Conservation (phyloP, 331 rosid species). For the Phaseolus coccineus region DNA sequence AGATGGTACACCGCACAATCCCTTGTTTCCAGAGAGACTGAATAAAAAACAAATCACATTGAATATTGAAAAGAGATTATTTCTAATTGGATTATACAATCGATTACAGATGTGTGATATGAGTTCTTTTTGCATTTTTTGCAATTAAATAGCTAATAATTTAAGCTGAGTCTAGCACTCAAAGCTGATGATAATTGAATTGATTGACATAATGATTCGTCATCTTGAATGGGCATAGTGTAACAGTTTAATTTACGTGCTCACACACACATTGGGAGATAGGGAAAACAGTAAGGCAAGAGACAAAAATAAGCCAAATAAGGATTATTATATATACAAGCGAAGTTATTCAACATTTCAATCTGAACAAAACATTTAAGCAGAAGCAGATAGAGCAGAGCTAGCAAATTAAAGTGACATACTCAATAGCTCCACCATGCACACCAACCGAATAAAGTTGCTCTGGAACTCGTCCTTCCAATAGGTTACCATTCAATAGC, state of each 20-base stretch:
- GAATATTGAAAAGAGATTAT: conserved; percentile 22
- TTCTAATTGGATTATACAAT: conserved; percentile 21
- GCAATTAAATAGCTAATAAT: conserved; percentile 28
- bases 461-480: conserved; percentile 93
- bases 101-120: not conserved
- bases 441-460: conserved; percentile 90
- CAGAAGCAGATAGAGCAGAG: conserved; percentile 39
- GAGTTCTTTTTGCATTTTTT: conserved; percentile 9
- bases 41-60: conserved; percentile 41
- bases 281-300: not conserved
- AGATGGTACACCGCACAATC: conserved; percentile 81
- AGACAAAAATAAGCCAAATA: not conserved
- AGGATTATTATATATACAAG: conserved; percentile 15
- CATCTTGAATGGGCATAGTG: not conserved
- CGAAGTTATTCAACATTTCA: conserved; percentile 14
- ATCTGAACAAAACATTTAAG: conserved; percentile 25
- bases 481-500: conserved; percentile 78
- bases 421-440: conserved; percentile 97
- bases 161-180: conserved; percentile 11
- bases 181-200: conserved; percentile 8
- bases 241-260: conserved; percentile 9
- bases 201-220: not conserved
- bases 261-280: not conserved
- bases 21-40: conserved; percentile 92
- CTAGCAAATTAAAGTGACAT: conserved; percentile 49